Percentiles rank a stretch among this genome's conserved stretches.
Conservation (phyloP, 1,284 basidiomycete genomes). For the Malassezia pachydermatis region DNA sequence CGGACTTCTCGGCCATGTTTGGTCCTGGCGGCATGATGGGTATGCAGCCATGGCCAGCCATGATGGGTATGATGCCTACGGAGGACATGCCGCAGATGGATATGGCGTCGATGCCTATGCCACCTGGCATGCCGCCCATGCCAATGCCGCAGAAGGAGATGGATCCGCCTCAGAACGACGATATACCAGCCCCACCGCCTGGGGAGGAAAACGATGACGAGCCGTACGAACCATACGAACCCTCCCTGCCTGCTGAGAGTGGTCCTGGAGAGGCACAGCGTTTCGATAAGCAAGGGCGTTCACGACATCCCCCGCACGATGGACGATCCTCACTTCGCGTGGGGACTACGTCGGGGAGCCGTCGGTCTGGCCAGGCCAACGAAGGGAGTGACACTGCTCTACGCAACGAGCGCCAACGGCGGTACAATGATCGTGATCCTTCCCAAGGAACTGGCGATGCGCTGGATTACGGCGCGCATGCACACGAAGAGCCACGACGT, state of each 20-base stretch:
- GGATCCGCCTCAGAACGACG: neutral
- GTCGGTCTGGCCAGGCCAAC: too few relatives aligned
- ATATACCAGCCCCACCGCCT: too few relatives aligned
- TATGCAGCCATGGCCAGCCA: slow-evolving; percentile 28
- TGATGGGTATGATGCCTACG: slow-evolving; percentile 1
- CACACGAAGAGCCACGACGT: neutral
- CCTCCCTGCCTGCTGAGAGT: neutral
- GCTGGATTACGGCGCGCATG: slow-evolving; percentile 36
- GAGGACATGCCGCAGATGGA: neutral
- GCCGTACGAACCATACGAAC: neutral
- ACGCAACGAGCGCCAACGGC: neutral
- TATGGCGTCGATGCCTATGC: slow-evolving; percentile 18
- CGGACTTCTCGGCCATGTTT: slow-evolving; percentile 37
- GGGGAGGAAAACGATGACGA: neutral
- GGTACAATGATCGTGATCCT: slow-evolving; percentile 41
- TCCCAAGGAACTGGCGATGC: slow-evolving; percentile 30
- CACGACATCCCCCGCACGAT: neutral
- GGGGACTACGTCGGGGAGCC: too few relatives aligned
- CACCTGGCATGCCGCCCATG: slow-evolving; percentile 23
- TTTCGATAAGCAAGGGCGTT: neutral
- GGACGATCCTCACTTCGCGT: too few relatives aligned
- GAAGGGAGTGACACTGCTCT: too few relatives aligned
- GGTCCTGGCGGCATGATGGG: slow-evolving; percentile 23
- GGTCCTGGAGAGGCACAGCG: neutral
- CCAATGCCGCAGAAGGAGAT: too few relatives aligned